A percentile compares a stretch with the other conserved stretches of the same genome.
Conservation (phyloP, 805 yeast genomes). For the Phaffomyces thermotolerans region DNA sequence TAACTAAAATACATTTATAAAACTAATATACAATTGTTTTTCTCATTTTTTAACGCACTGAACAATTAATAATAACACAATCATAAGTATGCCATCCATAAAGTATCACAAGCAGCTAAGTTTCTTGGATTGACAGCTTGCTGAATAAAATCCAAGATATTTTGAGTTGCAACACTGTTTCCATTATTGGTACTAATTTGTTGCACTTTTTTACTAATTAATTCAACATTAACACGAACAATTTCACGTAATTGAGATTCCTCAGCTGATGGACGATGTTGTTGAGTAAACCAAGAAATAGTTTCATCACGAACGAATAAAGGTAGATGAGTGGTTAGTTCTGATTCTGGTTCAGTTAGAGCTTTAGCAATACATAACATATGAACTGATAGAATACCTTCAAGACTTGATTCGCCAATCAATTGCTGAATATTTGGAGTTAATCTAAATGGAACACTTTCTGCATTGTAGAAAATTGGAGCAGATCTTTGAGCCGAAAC, state of each 20-base stretch:
- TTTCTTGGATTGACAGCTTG: conserved; percentile 95
- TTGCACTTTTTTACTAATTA: conserved; percentile 69
- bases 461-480: conserved; percentile 86
- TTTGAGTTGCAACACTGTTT: conserved; percentile 71
- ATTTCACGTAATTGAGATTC: conserved; percentile 81
- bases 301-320: conserved; percentile 94
- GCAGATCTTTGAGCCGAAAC: conserved; percentile 27
- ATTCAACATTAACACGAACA: conserved; percentile 81
- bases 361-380: conserved; percentile 83
- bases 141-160: conserved; percentile 81
- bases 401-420: conserved; percentile 90
- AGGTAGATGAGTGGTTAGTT: conserved; percentile 85
- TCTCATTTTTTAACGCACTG: background rate
- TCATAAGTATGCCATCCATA: conserved; percentile 89
- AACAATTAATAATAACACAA: background rate
- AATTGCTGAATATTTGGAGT: conserved; percentile 93
- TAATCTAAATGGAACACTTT: conserved; percentile 90
- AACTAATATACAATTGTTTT: background rate
- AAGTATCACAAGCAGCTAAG: conserved; percentile 81
- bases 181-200: conserved; percentile 56
- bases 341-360: conserved; percentile 85
- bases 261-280: conserved; percentile 75
- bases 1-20: background rate
- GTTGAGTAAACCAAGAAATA: conserved; percentile 86
- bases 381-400: conserved; percentile 83